phyloP scores from a whole-genome alignment of 805 yeast species.

The Metschnikowia gruessii region DNA sequence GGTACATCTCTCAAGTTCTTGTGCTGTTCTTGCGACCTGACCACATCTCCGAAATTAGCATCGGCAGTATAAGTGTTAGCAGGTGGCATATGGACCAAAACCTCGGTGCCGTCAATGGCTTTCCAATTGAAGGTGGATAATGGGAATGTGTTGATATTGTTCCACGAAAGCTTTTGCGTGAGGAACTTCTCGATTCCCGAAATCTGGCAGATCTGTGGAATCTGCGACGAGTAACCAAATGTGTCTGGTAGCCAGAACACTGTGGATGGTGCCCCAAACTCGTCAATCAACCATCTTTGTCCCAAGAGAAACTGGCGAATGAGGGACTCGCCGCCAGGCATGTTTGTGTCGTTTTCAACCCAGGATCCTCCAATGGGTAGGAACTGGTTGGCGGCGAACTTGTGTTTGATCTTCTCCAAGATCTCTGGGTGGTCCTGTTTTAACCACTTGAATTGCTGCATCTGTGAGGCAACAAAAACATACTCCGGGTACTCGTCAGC shows the following conservation, averaged over 20 bases:
- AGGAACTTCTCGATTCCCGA: conserved; percentile 82
- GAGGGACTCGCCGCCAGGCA: conserved; percentile 92
- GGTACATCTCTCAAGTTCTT: conserved; percentile 79
- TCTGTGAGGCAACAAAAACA: conserved; percentile 91
- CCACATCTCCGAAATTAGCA: conserved; percentile 91
- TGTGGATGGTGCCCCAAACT: conserved; percentile 73
- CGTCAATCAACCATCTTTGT: conserved; percentile 75
- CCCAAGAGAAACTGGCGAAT: conserved; percentile 88
- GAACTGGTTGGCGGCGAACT: conserved; percentile 69
- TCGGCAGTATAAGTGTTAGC: conserved; percentile 92
- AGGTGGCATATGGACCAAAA: conserved; percentile 97
- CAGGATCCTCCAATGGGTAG: conserved; percentile 95
- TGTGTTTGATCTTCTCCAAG: conserved; percentile 59
- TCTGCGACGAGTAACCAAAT: conserved; percentile 92
- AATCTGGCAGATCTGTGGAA: conserved; percentile 88
- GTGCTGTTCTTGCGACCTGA: conserved; percentile 74
- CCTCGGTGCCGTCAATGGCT: conserved; percentile 90
- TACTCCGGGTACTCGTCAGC: conserved; percentile 90
- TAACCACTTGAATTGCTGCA: conserved; percentile 94
- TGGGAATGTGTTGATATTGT: conserved; percentile 89
- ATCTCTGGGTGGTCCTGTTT: conserved; percentile 81
- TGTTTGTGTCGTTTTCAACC: conserved; percentile 96
- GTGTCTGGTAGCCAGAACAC: conserved; percentile 97
- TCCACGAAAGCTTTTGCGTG: conserved; percentile 96
- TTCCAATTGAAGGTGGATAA: conserved; percentile 92